Evolutionary conservation across 768 basidiomycete species (phyloP), one percentile per base, ranked within the genome.

Genomic region (Agrocybe pediades): DNA sequence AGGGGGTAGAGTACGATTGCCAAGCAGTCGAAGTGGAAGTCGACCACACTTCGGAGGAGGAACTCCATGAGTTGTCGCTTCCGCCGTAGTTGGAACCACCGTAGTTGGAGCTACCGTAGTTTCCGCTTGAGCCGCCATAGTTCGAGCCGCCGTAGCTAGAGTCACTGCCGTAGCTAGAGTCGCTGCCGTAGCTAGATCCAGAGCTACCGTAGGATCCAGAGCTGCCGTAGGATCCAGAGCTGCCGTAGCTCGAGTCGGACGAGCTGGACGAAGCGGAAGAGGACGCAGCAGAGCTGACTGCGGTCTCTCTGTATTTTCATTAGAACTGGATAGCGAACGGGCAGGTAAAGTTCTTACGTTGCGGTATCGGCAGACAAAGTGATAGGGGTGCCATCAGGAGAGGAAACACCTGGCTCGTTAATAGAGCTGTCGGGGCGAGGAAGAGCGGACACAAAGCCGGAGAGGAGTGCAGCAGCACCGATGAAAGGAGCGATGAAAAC

Each of bases 401-500:
- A 75, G 50, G 80, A 79, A 42, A 80, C 77, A 46, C 74, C 74
- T 15, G 67, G 58, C 61, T 72, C 70, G 39, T 70, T 66, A 44
- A 66, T 59, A 45, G 75, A 66, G 60, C 72, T 74, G 51, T 75
- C 76, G 30, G 74, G 73, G 46, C 71, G 71, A 51, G 81, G 81
- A 45, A 74, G 66, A 48, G 82, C 86, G 24, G 75, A 70, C 26
- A 74, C 76, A 36, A 83, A 62, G 65, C 78, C 74, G 56, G 81
- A 80, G 52, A 83, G 69, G 57, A 87, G 66, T 51, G 77, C 78
- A 55, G 77, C 77, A 63, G 77, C 77, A 68, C 79, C 76, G 56
- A 89, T 46, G 58, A 87, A 62, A 59, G 81, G 73, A 60, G 80
- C 68, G 65, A 85, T 71, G 63, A 71, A 74, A 65, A 87, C 80